Evolutionary conservation across 441 rosid genomes (phyloP).

Genomic region (Adansonia rubrostipa): DNA sequence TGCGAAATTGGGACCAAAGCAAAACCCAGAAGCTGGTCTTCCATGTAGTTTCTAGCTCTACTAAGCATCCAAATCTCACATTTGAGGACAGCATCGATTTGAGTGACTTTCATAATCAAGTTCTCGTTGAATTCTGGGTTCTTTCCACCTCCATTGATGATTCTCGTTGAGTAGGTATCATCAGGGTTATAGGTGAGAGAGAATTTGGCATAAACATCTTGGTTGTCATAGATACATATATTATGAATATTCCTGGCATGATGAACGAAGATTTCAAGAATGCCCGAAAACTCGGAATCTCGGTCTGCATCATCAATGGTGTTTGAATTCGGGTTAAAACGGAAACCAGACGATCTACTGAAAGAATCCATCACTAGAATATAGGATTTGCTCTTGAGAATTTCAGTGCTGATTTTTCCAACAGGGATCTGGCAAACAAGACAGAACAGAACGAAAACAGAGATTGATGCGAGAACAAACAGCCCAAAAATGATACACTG

Average conservation of each 20-base stretch:
- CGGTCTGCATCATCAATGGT: constrained; percentile 37
- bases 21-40: constrained; percentile 91
- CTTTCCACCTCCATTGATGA: constrained; percentile 81
- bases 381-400: neutral
- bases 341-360: constrained; percentile 47
- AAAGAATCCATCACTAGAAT: constrained; percentile 57
- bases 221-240: constrained; percentile 91
- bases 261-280: constrained; percentile 80
- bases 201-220: constrained; percentile 92
- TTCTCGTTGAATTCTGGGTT: constrained; percentile 83
- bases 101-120: constrained; percentile 53
- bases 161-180: constrained; percentile 68
- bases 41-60: constrained; percentile 81
- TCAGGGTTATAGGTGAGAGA: constrained; percentile 89
- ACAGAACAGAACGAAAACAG: constrained; percentile 21
- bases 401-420: neutral
- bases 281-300: constrained; percentile 55
- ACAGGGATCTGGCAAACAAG: constrained; percentile 12
- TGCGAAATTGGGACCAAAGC: constrained; percentile 76
- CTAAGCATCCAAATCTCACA: constrained; percentile 98
- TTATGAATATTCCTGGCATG: constrained; percentile 94
- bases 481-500: constrained; percentile 8
- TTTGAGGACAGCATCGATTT: constrained; percentile 76
- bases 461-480: neutral
- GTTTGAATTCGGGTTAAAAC: constrained; percentile 41